A percentile compares a stretch with the other conserved stretches of the same genome.
These are phyloP conservation scores for Xylariaceae sp. DNA, from an alignment of 2,329 filamentous ascomycete species.

Conservation along the genomic window DNA sequence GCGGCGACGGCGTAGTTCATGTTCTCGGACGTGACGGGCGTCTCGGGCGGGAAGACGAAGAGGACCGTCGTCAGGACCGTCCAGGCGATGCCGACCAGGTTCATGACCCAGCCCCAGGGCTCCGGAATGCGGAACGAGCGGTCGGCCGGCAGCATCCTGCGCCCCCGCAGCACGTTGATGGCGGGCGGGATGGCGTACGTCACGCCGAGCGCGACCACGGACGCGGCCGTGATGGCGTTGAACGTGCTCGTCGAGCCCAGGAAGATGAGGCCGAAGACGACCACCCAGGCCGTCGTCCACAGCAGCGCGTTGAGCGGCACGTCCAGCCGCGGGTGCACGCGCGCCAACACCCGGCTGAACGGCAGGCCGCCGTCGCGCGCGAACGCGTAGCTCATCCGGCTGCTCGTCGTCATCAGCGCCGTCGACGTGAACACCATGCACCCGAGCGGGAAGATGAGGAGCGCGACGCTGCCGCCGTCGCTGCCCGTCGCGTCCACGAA, in stretches of 20 bases:
- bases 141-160: constrained; percentile 56
- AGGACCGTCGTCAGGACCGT: constrained; percentile 66
- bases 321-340: constrained; percentile 54
- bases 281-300: constrained; percentile 54
- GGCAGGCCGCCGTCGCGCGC: constrained; percentile 64
- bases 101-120: constrained; percentile 54
- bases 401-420: constrained; percentile 60
- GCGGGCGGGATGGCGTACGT: constrained; percentile 70
- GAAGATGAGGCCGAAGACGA: constrained; percentile 66
- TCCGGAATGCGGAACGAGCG: constrained; percentile 52
- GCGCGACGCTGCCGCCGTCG: constrained; percentile 55
- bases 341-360: constrained; percentile 52
- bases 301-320: constrained; percentile 63
- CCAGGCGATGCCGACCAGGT: constrained; percentile 58
- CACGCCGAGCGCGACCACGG: constrained; percentile 65
- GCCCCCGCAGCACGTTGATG: constrained; percentile 62
- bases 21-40: constrained; percentile 58
- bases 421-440: constrained; percentile 60
- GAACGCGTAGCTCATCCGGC: constrained; percentile 63
- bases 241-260: constrained; percentile 63
- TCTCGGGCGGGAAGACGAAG: constrained; percentile 66
- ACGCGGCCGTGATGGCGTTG: constrained; percentile 65
- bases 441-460: constrained; percentile 61
- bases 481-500: constrained; percentile 57
- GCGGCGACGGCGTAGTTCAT: constrained; percentile 58